Evolutionary conservation across 768 basidiomycete genomes (phyloP).

Genomic region (Auricularia heimuer): DNA sequence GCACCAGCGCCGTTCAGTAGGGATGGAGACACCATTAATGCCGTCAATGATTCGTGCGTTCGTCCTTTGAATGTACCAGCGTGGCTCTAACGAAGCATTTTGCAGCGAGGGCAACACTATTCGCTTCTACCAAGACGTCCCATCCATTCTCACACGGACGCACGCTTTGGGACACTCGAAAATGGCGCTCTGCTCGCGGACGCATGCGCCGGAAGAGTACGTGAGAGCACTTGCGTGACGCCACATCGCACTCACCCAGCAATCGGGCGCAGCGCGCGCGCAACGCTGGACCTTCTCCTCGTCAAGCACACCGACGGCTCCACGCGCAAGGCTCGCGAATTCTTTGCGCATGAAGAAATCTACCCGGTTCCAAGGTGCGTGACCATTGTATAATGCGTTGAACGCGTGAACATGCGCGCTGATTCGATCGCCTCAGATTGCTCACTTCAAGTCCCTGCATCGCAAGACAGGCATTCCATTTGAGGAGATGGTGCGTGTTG

Average conservation of each 20-base stretch:
- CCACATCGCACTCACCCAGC: background rate
- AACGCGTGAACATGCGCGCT: no score
- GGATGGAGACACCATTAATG: background rate
- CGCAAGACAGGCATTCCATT: slow-evolving; percentile 2
- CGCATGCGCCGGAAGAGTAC: background rate
- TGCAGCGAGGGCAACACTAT: background rate
- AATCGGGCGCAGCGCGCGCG: background rate
- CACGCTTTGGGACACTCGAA: background rate
- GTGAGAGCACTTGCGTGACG: background rate
- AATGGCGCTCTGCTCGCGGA: background rate
- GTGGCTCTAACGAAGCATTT: background rate
- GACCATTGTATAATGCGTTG: no score
- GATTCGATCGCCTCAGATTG: background rate
- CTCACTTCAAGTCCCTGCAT: slow-evolving; percentile 1
- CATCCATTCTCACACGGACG: background rate
- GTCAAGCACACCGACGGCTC: background rate
- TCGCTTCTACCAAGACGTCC: background rate
- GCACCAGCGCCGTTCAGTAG: background rate
- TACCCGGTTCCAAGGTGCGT: background rate
- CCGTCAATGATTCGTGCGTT: background rate
- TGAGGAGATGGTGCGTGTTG: background rate
- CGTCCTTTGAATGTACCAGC: background rate
- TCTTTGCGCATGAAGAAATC: background rate
- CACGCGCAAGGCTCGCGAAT: background rate
- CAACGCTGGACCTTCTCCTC: background rate